A percentile compares a stretch with the other conserved stretches of the same genome.
Evolutionary conservation across 306 rosid genomes (phyloP).

Genomic region (Prosopis cineraria): DNA sequence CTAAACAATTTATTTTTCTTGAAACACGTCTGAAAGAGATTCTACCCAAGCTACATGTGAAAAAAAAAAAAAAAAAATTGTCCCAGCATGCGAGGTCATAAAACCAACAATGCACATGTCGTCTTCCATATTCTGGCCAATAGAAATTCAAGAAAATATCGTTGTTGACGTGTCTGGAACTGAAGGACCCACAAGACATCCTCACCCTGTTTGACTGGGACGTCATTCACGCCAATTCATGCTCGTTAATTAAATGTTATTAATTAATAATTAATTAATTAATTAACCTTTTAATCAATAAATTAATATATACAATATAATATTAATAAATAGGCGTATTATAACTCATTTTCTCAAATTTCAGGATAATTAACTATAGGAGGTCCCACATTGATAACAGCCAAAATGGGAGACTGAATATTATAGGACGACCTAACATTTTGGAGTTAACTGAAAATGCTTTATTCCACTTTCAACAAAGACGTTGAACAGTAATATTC

Average conservation of each 20-base stretch:
- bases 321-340: neutral
- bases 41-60: too few relatives aligned
- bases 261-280: neutral
- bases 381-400: neutral
- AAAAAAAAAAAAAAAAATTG: too few relatives aligned
- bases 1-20: too few relatives aligned
- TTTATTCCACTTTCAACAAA: neutral
- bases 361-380: neutral
- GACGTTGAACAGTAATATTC: neutral
- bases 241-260: neutral
- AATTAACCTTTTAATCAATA: neutral
- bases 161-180: neutral
- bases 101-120: neutral
- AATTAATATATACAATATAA: too few relatives aligned
- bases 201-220: neutral
- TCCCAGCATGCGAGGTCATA: neutral
- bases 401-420: neutral
- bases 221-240: neutral
- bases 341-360: neutral
- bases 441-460: slow-evolving; percentile 3
- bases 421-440: neutral
- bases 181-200: neutral
- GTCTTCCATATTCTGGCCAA: neutral
- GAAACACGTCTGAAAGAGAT: neutral
- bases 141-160: neutral